Evolutionary conservation across 2,329 filamentous ascomycete species (phyloP), one percentile per base, ranked within the genome.

Genomic region (Aspergillus fumigatus): DNA sequence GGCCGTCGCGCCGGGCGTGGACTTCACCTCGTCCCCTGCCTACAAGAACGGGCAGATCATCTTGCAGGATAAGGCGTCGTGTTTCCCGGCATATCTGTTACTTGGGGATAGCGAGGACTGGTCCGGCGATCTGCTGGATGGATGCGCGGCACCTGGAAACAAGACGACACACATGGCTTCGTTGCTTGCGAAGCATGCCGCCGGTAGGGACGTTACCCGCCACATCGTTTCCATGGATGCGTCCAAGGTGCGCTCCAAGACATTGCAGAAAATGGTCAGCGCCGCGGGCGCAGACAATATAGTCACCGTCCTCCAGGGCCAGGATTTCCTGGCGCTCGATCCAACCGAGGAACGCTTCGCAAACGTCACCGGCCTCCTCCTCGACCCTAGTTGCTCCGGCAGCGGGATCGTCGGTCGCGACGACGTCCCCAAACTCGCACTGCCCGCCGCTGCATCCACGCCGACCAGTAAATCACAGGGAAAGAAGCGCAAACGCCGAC

Each of bases 331-430:
- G 14, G 86, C 85, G 52, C 82, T 90, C 4, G 83, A 93, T 57
- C 90, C 92, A 0, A 63, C 74, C 1, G 80, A 84, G 1, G 72
- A 79, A 2, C 79, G 82, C 49, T 93, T 88, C 66, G 75, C 75
- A 49, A 77, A 84, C n/a, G 90, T 97, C n/a, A 84, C 86, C 0
- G 88, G 88, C 7, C 78, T 99, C 43, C 80, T 99, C 0, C 81
- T 99, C 1, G 94, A 99, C 70, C 94, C 94, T 0, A 96, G 91
- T 70, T 99, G 94, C 71, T 97, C 92, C 1, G 94, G 94, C 0
- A 97, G 91, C 69, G 94, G 94, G 1, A 99, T 99, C 55, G 85
- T 97, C 25, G 90, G 92, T 2, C 84, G 94, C 21, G 92, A 97
- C 65, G 89, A 92, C 48, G 84, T 87, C 70, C 86, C 90, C 4